phyloP scores from a whole-genome alignment of 352 stramenopile species.

The Globisporangium echinulatum region DNA sequence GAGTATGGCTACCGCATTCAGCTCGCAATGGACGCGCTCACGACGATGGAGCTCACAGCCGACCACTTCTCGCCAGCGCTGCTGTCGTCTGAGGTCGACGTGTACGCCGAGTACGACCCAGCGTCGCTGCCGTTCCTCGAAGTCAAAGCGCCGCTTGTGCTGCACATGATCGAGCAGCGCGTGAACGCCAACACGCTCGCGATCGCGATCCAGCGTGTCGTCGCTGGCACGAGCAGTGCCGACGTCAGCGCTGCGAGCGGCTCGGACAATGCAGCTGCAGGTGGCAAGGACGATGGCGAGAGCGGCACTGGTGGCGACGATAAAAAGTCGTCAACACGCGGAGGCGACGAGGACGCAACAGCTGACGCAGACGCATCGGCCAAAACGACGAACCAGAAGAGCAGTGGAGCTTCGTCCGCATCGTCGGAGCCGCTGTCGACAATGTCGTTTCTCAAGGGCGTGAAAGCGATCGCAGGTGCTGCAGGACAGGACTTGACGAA shows the following conservation, averaged over 20 bases:
- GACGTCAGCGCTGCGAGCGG: constrained; percentile 14
- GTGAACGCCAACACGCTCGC: constrained; percentile 65
- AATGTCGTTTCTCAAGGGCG: constrained; percentile 69
- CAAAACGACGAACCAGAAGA: constrained; percentile 1
- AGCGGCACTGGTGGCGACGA: constrained; percentile 19
- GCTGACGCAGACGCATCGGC: constrained; percentile 6
- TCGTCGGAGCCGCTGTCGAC: constrained; percentile 61
- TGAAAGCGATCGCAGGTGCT: constrained; percentile 75
- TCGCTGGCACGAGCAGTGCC: constrained; percentile 32
- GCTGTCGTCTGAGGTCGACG: constrained; percentile 71
- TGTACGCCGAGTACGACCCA: constrained; percentile 80
- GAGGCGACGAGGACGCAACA: constrained; percentile 22
- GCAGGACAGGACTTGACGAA: constrained; percentile 75
- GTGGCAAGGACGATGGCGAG: constrained; percentile 19
- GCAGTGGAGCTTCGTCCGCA: constrained; percentile 9
- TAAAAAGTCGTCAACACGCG: constrained; percentile 19
- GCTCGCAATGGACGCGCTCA: constrained; percentile 77
- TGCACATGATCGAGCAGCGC: constrained; percentile 87
- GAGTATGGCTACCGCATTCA: constrained; percentile 85
- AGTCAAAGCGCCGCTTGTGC: constrained; percentile 70
- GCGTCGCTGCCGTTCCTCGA: constrained; percentile 67
- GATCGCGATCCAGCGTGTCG: constrained; percentile 73
- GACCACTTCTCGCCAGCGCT: constrained; percentile 59
- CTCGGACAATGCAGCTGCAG: constrained; percentile 19
- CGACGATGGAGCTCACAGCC: constrained; percentile 73